A percentile compares a stretch with the other conserved stretches of the same genome.
Conservation (phyloP, 2,329 filamentous ascomycete species). For the Juglanconis sp. region DNA sequence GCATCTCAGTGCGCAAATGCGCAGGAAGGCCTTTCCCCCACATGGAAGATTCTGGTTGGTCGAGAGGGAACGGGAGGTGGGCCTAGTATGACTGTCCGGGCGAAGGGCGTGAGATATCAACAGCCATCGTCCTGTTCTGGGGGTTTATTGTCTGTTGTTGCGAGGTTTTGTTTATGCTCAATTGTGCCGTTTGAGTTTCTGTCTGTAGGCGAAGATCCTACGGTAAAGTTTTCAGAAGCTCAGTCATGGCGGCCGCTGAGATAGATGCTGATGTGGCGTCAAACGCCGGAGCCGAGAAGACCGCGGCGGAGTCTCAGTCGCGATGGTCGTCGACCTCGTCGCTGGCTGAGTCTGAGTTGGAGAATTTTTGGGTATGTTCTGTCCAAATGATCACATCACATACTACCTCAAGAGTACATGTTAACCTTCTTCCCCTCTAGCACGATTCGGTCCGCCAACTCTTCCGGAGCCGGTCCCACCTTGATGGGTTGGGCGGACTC, state of each 20-base stretch:
- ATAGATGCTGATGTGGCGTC: conserved; percentile 6
- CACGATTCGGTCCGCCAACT: conserved; percentile 14
- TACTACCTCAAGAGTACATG: not conserved
- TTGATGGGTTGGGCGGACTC: too few species aligned
- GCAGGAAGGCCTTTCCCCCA: not conserved
- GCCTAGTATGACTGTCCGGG: conserved; percentile 12
- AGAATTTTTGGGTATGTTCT: conserved; percentile 14
- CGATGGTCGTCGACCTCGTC: conserved; percentile 18
- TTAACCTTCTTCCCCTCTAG: not conserved
- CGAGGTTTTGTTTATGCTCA: conserved; percentile 16
- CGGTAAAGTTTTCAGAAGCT: not conserved
- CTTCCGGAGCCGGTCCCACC: not conserved
- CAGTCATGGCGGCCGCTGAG: conserved; percentile 4
- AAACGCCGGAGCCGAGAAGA: conserved; percentile 6
- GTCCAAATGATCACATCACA: not conserved
- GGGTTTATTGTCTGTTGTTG: conserved; percentile 2
- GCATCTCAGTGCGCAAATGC: conserved; percentile 7
- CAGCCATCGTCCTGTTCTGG: not conserved
- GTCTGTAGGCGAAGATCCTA: not conserved
- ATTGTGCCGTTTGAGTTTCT: conserved; percentile 6
- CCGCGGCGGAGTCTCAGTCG: conserved; percentile 5
- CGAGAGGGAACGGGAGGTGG: conserved; percentile 1
- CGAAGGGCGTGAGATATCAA: conserved; percentile 5
- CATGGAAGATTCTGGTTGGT: conserved; percentile 14
- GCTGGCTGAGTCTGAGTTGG: conserved; percentile 7